Evolutionary conservation across 1,284 basidiomycete species (phyloP), one percentile per base, ranked within the genome.

Genomic region (Trametes versicolor): DNA sequence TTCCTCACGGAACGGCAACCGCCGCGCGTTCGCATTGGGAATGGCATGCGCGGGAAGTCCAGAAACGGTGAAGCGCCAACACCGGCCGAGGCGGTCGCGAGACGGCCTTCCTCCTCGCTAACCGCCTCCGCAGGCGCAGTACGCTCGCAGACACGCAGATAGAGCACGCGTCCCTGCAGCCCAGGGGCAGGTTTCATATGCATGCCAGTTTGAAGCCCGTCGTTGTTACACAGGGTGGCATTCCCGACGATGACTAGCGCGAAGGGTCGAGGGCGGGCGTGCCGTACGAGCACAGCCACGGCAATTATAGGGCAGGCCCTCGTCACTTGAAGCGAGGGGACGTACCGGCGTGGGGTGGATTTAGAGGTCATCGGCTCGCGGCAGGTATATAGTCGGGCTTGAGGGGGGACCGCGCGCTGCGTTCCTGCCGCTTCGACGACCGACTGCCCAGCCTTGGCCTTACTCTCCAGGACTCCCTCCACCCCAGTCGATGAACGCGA

Each of bases 51-150:
- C 12, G 60, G 60, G 60, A 62, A 56, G 53, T 4, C 53, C 53
- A 25, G 34, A n/a, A 57, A 48, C 51, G 60, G 54, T 0, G n/a
- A 23, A 54, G 10, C n/a, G 32, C 48, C 27, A 21, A 37, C 17
- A n/a, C 54, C 37, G 53, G 54, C 60, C 60, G 60, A 62, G 54
- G n/a, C 15, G 49, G 39, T 21, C 27, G 50, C 32, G 39, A 9
- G 23, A 15, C 37, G 48, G 29, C n/a, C 29, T 29, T 10, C n/a
- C 29, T 29, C 4, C 25, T 27, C 48, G 48, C 23, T 17, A 7
- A 27, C 48, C 45, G 15, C 48, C 21, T 43, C 15, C 41, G 41
- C 19, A 7, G 15, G 29, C 29, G 29, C 29, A 32, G 29, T 32
- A 32, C 29, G 29, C 29, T 32, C 29, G 29, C 8, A 32, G 29